Conservation (phyloP, 345 rosid species). For the Eucalyptus viminalis region DNA sequence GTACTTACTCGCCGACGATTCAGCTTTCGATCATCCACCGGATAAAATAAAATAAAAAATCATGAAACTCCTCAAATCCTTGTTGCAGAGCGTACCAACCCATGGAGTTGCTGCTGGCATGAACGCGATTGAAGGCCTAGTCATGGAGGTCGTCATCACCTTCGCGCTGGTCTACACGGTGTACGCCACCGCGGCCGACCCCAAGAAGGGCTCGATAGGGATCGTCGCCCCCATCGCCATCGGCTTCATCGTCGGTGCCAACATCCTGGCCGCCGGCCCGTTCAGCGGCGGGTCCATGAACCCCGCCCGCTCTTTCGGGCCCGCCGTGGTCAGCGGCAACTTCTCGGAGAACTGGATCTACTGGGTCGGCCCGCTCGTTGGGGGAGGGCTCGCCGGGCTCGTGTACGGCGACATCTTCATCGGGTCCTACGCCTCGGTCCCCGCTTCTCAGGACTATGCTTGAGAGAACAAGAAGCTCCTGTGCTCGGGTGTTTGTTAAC, state of each 20-base stretch:
- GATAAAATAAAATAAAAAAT: too few species aligned
- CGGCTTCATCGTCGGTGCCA: constrained; percentile 89
- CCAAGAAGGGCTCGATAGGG: constrained; percentile 67
- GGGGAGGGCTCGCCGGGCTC: constrained; percentile 80
- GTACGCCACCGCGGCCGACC: constrained; percentile 82
- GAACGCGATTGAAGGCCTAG: constrained; percentile 36
- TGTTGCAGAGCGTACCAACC: constrained; percentile 59
- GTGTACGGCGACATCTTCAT: constrained; percentile 68
- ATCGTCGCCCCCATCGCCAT: constrained; percentile 75
- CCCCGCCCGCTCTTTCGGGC: constrained; percentile 90
- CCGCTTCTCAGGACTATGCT: constrained; percentile 21
- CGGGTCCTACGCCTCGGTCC: constrained; percentile 35
- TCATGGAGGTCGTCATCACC: constrained; percentile 73
- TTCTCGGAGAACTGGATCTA: constrained; percentile 63
- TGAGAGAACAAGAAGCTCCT: not conserved
- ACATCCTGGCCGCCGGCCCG: constrained; percentile 88
- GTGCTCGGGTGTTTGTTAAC: not conserved
- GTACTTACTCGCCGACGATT: not conserved
- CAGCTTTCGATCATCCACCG: not conserved
- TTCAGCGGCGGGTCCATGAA: constrained; percentile 95
- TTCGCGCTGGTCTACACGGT: constrained; percentile 81
- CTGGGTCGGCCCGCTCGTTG: constrained; percentile 74
- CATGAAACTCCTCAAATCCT: not conserved
- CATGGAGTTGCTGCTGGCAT: constrained; percentile 67
- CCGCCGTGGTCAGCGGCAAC: constrained; percentile 73